Evolutionary conservation across 2,329 filamentous ascomycete genomes (phyloP).

Genomic region (Helminthosporium solani): DNA sequence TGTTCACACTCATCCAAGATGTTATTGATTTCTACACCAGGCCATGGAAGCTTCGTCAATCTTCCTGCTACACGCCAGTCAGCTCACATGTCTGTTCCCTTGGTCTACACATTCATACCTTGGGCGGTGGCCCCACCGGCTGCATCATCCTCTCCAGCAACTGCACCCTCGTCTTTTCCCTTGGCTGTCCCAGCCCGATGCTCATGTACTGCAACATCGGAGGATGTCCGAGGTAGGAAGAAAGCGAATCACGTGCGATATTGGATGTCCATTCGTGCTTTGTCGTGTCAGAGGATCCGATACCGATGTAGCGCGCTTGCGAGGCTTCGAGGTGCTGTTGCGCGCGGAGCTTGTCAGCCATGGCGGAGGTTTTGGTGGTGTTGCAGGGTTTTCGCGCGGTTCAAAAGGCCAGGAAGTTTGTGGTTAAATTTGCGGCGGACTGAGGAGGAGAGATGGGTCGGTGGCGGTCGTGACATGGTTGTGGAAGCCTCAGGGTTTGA

Average conservation of each 20-base stretch:
- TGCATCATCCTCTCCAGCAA: conserved; percentile 75
- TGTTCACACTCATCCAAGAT: no score
- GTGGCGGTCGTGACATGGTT: background rate
- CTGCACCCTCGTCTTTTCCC: conserved; percentile 74
- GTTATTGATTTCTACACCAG: no score
- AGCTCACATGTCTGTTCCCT: background rate
- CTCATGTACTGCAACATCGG: conserved; percentile 85
- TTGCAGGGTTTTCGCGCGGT: background rate
- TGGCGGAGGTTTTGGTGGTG: conserved; percentile 15
- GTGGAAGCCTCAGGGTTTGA: background rate
- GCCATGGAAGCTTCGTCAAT: conserved; percentile 11
- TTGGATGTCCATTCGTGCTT: conserved; percentile 98
- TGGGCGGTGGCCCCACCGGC: conserved; percentile 65
- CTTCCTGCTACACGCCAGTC: conserved; percentile 22
- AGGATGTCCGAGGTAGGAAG: conserved; percentile 85
- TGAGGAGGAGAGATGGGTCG: background rate
- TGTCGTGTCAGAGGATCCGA: conserved; percentile 92
- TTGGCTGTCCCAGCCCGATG: conserved; percentile 81
- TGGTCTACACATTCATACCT: conserved; percentile 45
- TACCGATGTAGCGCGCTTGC: conserved; percentile 93
- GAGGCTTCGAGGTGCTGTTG: conserved; percentile 97
- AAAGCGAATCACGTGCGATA: conserved; percentile 89
- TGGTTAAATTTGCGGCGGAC: background rate
- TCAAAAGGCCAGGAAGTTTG: background rate
- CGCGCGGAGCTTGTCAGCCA: conserved; percentile 95